Conservation (phyloP, 352 stramenopile genomes). For the Pythium pyrilobum region DNA sequence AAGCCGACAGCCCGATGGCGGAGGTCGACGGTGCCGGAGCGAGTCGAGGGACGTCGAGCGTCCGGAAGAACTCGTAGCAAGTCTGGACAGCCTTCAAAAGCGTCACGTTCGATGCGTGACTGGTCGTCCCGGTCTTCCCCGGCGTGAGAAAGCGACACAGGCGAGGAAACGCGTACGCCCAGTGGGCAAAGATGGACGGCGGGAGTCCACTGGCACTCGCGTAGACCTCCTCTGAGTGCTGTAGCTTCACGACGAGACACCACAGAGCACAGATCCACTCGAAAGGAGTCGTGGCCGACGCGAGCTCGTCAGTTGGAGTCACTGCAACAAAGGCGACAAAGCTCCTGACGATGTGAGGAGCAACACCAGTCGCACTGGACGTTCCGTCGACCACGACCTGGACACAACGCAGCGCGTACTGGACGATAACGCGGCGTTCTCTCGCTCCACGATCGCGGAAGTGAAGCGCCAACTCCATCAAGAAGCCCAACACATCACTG, state of each 20-base stretch:
- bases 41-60: constrained; percentile 3
- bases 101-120: background rate
- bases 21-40: background rate
- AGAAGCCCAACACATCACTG: background rate
- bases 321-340: background rate
- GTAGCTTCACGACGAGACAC: constrained; percentile 4
- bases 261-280: constrained; percentile 8
- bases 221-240: background rate
- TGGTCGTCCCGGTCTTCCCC: constrained; percentile 4
- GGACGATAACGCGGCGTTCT: background rate
- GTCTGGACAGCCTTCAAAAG: constrained; percentile 10
- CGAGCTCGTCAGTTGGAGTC: too few species aligned
- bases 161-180: constrained; percentile 10
- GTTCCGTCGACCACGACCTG: background rate
- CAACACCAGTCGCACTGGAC: too few species aligned
- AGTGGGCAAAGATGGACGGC: background rate
- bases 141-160: background rate
- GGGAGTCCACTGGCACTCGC: background rate
- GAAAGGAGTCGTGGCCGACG: background rate
- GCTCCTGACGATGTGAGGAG: background rate
- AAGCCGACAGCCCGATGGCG: background rate
- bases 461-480: constrained; percentile 2
- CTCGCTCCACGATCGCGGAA: background rate
- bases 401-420: constrained; percentile 1
- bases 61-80: constrained; percentile 10